These are phyloP conservation scores for Alternaria alternata DNA, from an alignment of 2,329 filamentous ascomycete species.

Conservation along the genomic window DNA sequence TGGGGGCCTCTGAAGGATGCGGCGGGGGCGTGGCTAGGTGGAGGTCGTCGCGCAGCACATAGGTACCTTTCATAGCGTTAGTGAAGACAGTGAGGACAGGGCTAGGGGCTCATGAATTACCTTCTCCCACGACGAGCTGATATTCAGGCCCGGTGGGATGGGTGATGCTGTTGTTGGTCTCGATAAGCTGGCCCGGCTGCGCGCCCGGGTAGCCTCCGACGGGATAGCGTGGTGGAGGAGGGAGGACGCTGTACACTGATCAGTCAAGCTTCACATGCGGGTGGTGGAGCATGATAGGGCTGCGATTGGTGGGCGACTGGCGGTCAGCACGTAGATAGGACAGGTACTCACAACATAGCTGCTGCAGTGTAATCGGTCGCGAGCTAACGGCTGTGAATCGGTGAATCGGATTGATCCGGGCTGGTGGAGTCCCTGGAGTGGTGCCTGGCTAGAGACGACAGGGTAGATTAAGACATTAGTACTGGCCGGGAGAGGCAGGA, in stretches of 20 bases:
- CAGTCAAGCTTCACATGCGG: conserved; percentile 34
- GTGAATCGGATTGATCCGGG: neutral
- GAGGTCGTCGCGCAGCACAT: conserved; percentile 88
- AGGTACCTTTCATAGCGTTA: conserved; percentile 70
- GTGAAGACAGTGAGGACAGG: conserved; percentile 23
- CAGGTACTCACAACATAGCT: conserved; percentile 48
- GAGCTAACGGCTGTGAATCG: conserved; percentile 26
- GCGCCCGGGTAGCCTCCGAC: conserved; percentile 76
- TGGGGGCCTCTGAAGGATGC: conserved; percentile 90
- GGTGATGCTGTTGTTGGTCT: conserved; percentile 90
- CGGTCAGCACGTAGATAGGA: conserved; percentile 20
- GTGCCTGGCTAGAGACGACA: conserved; percentile 21
- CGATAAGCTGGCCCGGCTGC: conserved; percentile 78
- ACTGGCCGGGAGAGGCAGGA: neutral
- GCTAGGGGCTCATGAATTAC: conserved; percentile 55
- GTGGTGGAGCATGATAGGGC: conserved; percentile 21
- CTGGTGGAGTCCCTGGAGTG: conserved; percentile 4
- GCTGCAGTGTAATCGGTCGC: conserved; percentile 37
- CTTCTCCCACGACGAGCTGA: conserved; percentile 93
- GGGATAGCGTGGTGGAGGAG: conserved; percentile 86
- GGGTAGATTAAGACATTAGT: conserved; percentile 20
- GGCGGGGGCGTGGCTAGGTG: conserved; percentile 93
- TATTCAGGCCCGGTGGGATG: conserved; percentile 84
- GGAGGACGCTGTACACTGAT: conserved; percentile 65
- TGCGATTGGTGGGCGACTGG: conserved; percentile 37